Evolutionary conservation across 768 basidiomycete genomes (phyloP), one percentile per base, ranked within the genome.

Genomic region (Mycena latifolia): DNA sequence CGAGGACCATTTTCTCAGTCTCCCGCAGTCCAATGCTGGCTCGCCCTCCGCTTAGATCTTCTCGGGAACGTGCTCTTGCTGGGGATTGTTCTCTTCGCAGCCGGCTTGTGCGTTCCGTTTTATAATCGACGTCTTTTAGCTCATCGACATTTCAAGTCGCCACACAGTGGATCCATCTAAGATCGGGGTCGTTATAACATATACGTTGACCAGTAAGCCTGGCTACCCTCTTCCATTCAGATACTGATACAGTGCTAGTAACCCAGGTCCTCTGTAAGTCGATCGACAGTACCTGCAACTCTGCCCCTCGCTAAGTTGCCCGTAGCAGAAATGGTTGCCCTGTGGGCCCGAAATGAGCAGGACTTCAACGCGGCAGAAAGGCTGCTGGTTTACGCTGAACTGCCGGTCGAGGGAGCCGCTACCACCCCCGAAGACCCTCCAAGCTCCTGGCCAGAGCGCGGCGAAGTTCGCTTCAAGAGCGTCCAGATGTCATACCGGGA

Each of bases 351-450:
- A 66, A 88, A 85, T 66, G 89, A 90, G 72, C 88, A 90, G 74
- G 88, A 89, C 71, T 91, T 92, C 86, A 91, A 92, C 70, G 86
- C 89, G 0, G 89, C 89, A 6, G 91, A 92, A 71, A 84, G 92
- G 22, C 80, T 92, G 4, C 76, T 89, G 20, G 84, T 90, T 55
- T 94, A 92, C 75, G 82, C 85, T 12, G 82, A 89, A 46, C 82
- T 95, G 5, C 81, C 82, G 1, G 66, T 82, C 1, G 92, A 93
- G 73, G 89, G 85, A 9, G 78, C 72, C 22, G 58, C 76, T 2
- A 75, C 74, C 3, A 82, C 77, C 18, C 74, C 82, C 3, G 73
- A 82, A 28, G 87, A 88, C 60, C 85, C 85, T 18, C 80, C 84
- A 0, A 59, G 76, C 12, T 72, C 79, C 9, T 89, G 87, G 87